These are phyloP conservation scores for Xylaria sp. DNA, from an alignment of 2,329 filamentous ascomycete species.

Conservation along the genomic window DNA sequence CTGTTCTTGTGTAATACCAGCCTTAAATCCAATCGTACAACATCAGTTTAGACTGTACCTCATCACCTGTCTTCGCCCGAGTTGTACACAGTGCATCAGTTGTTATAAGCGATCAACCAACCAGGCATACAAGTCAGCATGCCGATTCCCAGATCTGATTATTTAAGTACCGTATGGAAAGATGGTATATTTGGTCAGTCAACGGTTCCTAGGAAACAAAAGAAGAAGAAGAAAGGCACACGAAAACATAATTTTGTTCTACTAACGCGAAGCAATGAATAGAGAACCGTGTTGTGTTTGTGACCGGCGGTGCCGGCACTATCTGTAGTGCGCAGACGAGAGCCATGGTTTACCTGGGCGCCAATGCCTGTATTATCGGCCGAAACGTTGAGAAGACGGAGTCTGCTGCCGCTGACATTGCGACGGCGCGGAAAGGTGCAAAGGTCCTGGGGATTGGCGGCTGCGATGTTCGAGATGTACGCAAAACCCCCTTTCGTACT, in stretches of 20 bases:
- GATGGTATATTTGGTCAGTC: constrained; percentile 84
- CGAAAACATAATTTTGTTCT: background rate
- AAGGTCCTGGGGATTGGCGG: constrained; percentile 89
- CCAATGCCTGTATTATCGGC: constrained; percentile 93
- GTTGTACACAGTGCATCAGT: constrained; percentile 22
- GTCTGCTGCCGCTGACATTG: constrained; percentile 81
- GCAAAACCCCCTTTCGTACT: constrained; percentile 41
- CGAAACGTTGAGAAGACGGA: constrained; percentile 91
- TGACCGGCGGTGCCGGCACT: constrained; percentile 91
- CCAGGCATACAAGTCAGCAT: constrained; percentile 57
- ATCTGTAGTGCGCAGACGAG: constrained; percentile 96
- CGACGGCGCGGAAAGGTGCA: constrained; percentile 78
- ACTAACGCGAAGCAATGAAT: constrained; percentile 26
- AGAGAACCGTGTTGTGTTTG: constrained; percentile 92
- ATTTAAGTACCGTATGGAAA: constrained; percentile 85
- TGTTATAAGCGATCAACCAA: background rate
- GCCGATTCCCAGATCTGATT: constrained; percentile 77
- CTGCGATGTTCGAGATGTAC: constrained; percentile 78
- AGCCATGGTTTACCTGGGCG: constrained; percentile 89
- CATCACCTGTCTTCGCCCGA: constrained; percentile 14
- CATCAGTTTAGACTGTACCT: constrained; percentile 14
- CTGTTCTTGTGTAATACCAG: constrained; percentile 1
- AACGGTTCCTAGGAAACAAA: background rate
- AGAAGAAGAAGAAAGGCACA: background rate
- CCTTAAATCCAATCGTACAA: background rate